Evolutionary conservation across 2,329 filamentous ascomycete species (phyloP).

Genomic region (Cladosporium sp.): DNA sequence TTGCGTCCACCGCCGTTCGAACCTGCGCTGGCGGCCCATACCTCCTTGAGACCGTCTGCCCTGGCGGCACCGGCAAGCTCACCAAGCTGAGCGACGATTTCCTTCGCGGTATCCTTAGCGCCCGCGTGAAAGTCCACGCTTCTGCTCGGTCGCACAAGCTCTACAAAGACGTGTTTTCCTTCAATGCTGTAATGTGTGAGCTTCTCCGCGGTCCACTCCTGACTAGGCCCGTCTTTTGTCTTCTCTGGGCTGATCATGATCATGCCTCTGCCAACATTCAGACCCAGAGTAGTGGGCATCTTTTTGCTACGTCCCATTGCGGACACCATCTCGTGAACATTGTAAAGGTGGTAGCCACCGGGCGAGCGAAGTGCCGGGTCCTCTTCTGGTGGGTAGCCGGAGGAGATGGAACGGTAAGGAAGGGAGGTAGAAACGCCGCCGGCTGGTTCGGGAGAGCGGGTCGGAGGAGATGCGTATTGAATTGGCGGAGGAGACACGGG

Average conservation of each 20-base stretch:
- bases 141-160: slow-evolving; percentile 85
- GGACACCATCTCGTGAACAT: slow-evolving; percentile 96
- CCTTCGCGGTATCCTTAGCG: slow-evolving; percentile 91
- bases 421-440: slow-evolving; percentile 50
- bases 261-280: slow-evolving; percentile 80
- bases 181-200: slow-evolving; percentile 98
- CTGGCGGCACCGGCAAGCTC: slow-evolving; percentile 82
- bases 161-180: slow-evolving; percentile 95
- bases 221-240: slow-evolving; percentile 71
- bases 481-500: slow-evolving; percentile 35
- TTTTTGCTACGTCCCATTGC: slow-evolving; percentile 96
- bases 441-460: slow-evolving; percentile 33
- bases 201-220: slow-evolving; percentile 91
- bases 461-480: slow-evolving; percentile 32
- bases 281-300: slow-evolving; percentile 94
- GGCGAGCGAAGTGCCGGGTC: slow-evolving; percentile 45
- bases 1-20: slow-evolving; percentile 51
- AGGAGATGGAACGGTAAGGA: slow-evolving; percentile 45
- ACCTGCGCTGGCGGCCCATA: slow-evolving; percentile 73
- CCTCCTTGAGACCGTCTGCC: slow-evolving; percentile 78
- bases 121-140: slow-evolving; percentile 96
- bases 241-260: slow-evolving; percentile 90
- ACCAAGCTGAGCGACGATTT: slow-evolving; percentile 82
- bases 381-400: slow-evolving; percentile 15
- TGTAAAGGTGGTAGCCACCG: slow-evolving; percentile 88